Evolutionary conservation across 2,329 filamentous ascomycete species (phyloP), one percentile per base, ranked within the genome.

Genomic region (Tolypocladium guangdongense): DNA sequence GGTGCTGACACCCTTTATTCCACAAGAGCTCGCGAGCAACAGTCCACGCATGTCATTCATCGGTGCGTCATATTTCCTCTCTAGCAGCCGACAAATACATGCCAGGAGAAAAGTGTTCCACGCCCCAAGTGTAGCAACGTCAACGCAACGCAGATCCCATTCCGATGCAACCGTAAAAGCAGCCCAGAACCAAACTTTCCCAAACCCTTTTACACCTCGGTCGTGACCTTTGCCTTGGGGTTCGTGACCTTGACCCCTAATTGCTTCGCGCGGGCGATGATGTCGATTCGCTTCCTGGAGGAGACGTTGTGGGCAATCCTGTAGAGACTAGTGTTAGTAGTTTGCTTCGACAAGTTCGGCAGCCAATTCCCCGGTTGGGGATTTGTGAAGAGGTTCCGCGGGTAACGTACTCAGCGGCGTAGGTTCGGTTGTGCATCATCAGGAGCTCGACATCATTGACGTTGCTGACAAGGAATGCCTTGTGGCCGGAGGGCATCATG

Each of bases 221-320:
- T 96, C 68, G 92, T 96, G 75, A 99, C 87, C 84, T 92, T 95
- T 72, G 91, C 93, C 88, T 96, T 96, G 78, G 89, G 77, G 84
- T 99, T 99, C 74, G 93, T 99, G 75, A 99, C 92, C 88, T 99
- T 99, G 75, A 99, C 93, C 72, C 91, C 90, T 71, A 99, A 81
- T 78, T 95, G 87, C 88, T 97, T 97, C 64, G 93, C 93, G 76
- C 92, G 88, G 71, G 89, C 83, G 70, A 99, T 85, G 78, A 99
- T 99, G 71, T 96, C 91, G 77, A 99, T 86, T 77, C 93, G 86
- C 89, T 99, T 99, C 78, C 92, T 84, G 73, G 93, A 95, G 60
- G 93, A 99, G 75, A 99, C 93, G 75, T 89, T 88, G 83, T 95
- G 90, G 74, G 88, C 89, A 75, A 99, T 99, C 84, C 91, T 96